Percentiles rank a stretch among this genome's conserved stretches.
These are phyloP conservation scores for Terana coerulea DNA, from an alignment of 768 basidiomycete genomes.

Conservation along the genomic window DNA sequence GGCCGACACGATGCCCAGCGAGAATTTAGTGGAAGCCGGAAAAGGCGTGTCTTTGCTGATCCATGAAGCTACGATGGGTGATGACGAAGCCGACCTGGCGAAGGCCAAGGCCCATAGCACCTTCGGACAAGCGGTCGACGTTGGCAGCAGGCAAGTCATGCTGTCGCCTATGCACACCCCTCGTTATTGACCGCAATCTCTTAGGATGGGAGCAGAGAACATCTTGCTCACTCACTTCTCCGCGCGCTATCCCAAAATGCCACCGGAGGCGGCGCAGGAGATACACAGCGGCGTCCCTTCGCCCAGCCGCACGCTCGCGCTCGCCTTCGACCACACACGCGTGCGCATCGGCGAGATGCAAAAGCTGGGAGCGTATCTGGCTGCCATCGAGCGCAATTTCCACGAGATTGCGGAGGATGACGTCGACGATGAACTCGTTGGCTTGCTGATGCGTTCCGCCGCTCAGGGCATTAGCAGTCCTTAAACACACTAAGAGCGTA, in stretches of 20 bases:
- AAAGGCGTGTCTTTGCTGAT: constrained; percentile 75
- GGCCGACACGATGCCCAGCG: constrained; percentile 82
- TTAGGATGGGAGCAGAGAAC: constrained; percentile 81
- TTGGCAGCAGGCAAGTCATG: constrained; percentile 59
- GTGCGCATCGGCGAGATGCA: constrained; percentile 77
- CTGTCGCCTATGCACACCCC: background rate
- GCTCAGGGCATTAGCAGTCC: background rate
- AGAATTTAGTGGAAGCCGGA: constrained; percentile 63
- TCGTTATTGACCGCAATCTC: background rate
- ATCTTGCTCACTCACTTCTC: constrained; percentile 96
- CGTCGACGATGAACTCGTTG: constrained; percentile 29
- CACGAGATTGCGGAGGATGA: constrained; percentile 50
- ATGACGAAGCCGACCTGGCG: constrained; percentile 76
- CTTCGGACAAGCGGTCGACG: constrained; percentile 78
- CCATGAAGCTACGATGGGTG: constrained; percentile 92
- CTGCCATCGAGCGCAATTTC: constrained; percentile 64
- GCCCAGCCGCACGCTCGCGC: constrained; percentile 40
- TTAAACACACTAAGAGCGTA: no score
- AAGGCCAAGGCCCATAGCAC: constrained; percentile 82
- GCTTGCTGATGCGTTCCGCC: background rate
- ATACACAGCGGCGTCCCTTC: constrained; percentile 20
- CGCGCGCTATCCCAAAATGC: constrained; percentile 87
- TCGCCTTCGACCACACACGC: constrained; percentile 80
- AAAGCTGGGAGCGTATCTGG: constrained; percentile 77
- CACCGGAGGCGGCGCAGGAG: no score